Base-by-base conservation (phyloP, 2,329 filamentous ascomycete species). In the Penicillium digitatum region DNA sequence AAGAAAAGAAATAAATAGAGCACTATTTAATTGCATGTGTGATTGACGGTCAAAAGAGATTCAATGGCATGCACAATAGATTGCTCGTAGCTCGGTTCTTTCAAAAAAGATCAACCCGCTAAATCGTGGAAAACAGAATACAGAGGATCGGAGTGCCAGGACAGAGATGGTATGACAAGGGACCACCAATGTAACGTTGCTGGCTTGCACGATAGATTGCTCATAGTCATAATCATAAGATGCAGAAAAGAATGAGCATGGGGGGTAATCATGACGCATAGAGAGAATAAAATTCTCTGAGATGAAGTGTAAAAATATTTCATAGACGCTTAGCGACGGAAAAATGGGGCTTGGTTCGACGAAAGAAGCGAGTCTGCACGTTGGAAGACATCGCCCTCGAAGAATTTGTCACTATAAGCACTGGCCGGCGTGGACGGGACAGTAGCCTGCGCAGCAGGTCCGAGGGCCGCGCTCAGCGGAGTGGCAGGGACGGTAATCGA, bases 361-460 rank as follows among this genome's bases (percentile, higher is more conserved):
- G 72, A 76, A 31, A 79, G 69, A 48, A 79, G 63, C 22, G 74
- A 76, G 59, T 80, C 77, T 3, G 78, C 77, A 45, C 78, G 68
- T 59, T 79, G 76, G 56, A 79, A 79, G 14, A 79, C 74, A 57
- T 79, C 76, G 4, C 77, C 77, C 39, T 76, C 74, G 60, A 79
- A 79, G 54, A 78, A 78, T 32, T 73, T 73, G 60, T 79, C 76
- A 52, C 76, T 75, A 59, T 77, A 77, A 12, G 75, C 74, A 62
- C 72, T 78, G n/a, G 75, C 75, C 6, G 76, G 76, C 0, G 76
- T 77, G 3, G 82, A 89, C 4, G 90, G 88, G 11, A 96, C 87
- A 0, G 90, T 96, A 1, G 92, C 91, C 73, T 95, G 91, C 52
- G 91, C 89, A 20, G 92, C 92, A 6, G 92, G 90, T 0, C 92